Conservation (phyloP, 352 stramenopile species). For the Phytophthora foliorum region DNA sequence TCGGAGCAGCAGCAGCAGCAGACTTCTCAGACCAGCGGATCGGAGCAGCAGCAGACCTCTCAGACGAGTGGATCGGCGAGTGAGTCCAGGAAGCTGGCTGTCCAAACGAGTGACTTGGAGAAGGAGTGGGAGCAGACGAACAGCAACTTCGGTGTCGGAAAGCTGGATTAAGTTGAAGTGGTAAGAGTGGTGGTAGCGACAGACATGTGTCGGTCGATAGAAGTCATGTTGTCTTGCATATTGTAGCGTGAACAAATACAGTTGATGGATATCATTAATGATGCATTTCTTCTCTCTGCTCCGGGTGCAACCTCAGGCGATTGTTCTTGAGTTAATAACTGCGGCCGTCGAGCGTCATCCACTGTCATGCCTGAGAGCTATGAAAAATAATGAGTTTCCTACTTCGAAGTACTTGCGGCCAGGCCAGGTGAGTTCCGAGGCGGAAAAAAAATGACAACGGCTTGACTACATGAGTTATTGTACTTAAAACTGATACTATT, state of each 20-base stretch:
- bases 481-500: too few relatives aligned
- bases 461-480: too few relatives aligned
- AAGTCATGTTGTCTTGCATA: slow-evolving; percentile 18
- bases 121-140: slow-evolving; percentile 24
- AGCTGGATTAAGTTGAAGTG: slow-evolving; percentile 27
- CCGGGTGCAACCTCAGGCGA: too few relatives aligned
- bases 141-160: slow-evolving; percentile 36
- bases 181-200: not conserved
- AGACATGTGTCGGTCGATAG: slow-evolving; percentile 10
- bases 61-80: slow-evolving; percentile 1
- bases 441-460: too few relatives aligned
- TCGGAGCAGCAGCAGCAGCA: not conserved
- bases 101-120: slow-evolving; percentile 28
- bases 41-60: not conserved
- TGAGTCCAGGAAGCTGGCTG: slow-evolving; percentile 13
- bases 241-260: slow-evolving; percentile 19
- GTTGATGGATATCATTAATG: slow-evolving; percentile 11
- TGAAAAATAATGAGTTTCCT: too few relatives aligned
- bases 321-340: too few relatives aligned
- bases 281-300: too few relatives aligned
- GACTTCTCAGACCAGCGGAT: slow-evolving; percentile 1
- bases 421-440: too few relatives aligned
- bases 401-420: too few relatives aligned
- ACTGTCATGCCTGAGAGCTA: too few relatives aligned
- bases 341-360: not conserved